Base-by-base conservation (phyloP, 1,284 basidiomycete genomes). In the Sutorius eximius region DNA sequence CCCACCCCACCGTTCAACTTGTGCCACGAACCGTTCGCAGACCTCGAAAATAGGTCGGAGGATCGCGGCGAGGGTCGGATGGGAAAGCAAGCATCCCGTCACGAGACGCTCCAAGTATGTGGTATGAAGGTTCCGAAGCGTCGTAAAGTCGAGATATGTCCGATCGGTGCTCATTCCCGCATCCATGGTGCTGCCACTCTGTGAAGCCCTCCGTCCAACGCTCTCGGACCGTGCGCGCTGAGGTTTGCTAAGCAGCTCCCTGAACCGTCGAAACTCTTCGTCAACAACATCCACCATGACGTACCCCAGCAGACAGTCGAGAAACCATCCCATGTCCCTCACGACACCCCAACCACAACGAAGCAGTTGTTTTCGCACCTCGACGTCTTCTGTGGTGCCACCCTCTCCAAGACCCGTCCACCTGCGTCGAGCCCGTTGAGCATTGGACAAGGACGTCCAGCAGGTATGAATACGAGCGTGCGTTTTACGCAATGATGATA, bases 231-330 rank as follows among this genome's bases (percentile, higher is more conserved):
- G 59, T 40, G 59, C 62, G n/a, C 50, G 53, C 45, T 41, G 59
- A 44, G 75, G 73, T 44, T 73, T 71, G 51, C 67, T 70, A 49
- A 93, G 72, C 38, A 83, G 72, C 32, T 76, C 79, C 62, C 85
- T 88, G 60, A 94, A 72, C 59, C 80, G 77, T 53, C 79, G 73
- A 66, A 89, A 94, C 69, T 96, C 93, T 15, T 87, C 83, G 56
- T 95, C 93, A 30, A 95, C 81, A 8, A 96, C 91, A 61, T 96
- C 93, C 59, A 84, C 90, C 90, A 93, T 91, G 58, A 91, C 82
- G 69, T 95, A 93, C 8, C 85, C 85, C 47, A 91, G 73, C 9
- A 95, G 67, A 33, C 83, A 87, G 65, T 95, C 93, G 53, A 96
- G 74, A 68, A 95, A 95, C 91, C 93, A 95, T 45, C 86, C 82